Conservation (phyloP, 441 rosid genomes). For the Metrosideros polymorpha region DNA sequence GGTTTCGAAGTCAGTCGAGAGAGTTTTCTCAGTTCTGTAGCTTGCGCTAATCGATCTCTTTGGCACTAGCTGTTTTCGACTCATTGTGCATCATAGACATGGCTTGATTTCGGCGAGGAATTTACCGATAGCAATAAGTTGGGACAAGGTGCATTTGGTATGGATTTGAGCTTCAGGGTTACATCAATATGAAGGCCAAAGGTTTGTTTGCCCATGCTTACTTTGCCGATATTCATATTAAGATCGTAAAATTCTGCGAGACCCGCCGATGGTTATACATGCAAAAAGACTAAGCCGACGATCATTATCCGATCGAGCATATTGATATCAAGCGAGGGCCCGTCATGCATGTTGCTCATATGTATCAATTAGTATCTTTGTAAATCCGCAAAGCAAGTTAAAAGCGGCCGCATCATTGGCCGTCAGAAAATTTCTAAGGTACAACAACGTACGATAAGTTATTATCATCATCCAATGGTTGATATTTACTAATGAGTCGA, state of each 20-base stretch:
- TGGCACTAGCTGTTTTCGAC: neutral
- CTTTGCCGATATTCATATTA: neutral
- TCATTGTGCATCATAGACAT: neutral
- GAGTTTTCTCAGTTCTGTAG: neutral
- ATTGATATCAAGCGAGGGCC: too few species aligned
- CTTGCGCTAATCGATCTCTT: neutral
- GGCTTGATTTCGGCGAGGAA: neutral
- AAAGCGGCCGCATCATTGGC: neutral
- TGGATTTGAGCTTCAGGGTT: neutral
- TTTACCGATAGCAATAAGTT: neutral
- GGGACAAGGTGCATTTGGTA: neutral
- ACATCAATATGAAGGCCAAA: neutral
- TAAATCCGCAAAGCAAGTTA: neutral
- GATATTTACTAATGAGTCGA: neutral
- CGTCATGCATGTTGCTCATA: neutral
- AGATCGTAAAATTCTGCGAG: neutral
- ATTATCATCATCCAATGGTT: neutral
- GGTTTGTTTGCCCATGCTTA: too few species aligned
- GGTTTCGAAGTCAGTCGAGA: neutral
- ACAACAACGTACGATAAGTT: neutral
- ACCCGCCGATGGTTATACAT: neutral
- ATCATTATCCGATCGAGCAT: neutral
- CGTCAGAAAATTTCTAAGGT: neutral
- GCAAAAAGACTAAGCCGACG: neutral
- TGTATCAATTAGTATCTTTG: neutral